A percentile compares a stretch with the other conserved stretches of the same genome.
Conservation (phyloP, 352 stramenopile species). For the Globisporangium cystogenes region DNA sequence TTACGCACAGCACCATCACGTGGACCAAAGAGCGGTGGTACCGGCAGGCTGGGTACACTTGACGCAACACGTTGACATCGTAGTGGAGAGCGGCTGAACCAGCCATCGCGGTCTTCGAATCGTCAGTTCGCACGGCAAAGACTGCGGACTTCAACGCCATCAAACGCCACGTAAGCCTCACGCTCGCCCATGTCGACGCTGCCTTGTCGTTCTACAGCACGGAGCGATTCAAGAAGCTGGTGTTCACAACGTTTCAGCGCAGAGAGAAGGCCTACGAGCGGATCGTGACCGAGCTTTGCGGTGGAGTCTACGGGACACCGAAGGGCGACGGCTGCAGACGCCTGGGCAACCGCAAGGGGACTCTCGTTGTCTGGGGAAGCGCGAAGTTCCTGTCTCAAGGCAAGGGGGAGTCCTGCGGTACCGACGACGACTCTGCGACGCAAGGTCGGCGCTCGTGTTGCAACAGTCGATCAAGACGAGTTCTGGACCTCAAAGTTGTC, state of each 20-base stretch:
- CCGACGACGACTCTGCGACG: not conserved
- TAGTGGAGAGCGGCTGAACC: not conserved
- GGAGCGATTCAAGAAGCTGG: too few relatives aligned
- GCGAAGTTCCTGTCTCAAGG: not conserved
- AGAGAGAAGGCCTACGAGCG: too few relatives aligned
- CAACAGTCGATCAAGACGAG: not conserved
- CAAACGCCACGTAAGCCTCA: too few relatives aligned
- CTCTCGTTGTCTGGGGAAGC: not conserved
- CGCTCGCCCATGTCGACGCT: too few relatives aligned
- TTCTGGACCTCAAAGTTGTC: not conserved
- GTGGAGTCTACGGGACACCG: not conserved
- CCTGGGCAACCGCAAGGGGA: too few relatives aligned
- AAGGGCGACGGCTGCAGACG: not conserved
- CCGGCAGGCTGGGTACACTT: not conserved
- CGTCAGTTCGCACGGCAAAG: not conserved
- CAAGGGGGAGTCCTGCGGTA: not conserved
- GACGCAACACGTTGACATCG: not conserved
- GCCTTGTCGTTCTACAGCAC: too few relatives aligned
- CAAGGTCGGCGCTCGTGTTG: not conserved
- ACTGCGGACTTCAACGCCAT: too few relatives aligned
- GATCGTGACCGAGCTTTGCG: not conserved
- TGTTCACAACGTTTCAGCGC: too few relatives aligned
- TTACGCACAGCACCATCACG: not conserved
- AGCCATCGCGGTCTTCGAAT: not conserved
- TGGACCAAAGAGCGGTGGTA: not conserved